Base-by-base conservation (phyloP, 768 basidiomycete species). In the Russula olivacea region DNA sequence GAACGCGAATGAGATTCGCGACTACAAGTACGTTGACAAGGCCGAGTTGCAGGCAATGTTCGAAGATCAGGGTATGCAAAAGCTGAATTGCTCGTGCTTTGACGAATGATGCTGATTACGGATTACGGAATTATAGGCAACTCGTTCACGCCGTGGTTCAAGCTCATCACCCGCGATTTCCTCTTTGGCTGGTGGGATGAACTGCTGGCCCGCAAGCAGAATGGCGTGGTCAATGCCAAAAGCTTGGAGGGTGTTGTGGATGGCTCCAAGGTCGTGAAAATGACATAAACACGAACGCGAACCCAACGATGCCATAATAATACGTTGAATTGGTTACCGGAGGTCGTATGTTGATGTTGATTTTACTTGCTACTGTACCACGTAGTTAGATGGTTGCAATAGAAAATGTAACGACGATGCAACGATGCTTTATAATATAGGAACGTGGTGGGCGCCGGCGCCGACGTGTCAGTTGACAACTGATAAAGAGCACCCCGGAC, bases 101-200 rank as follows among this genome's bases (percentile, higher is more conserved):
- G 49, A n/a, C 21, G 56, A 19, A 21, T 40, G 36, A 21, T 59
- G 30, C 58, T 63, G 36, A 43, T 19, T 50, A 54, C 19, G 38
- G 58, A 6, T 28, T 28, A 28, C 28, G 57, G 14, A 2, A 28
- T 61, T 9, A 6, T 69, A 96, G 93, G 75, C 61, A 91, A 91
- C 73, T 83, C 82, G 2, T 99, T 99, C 74, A 99, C 97, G 8
- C 97, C 97, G 0, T 99, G 97, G 97, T 99, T 99, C 85, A 92
- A 94, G 74, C 85, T 98, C 32, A 98, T 99, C 71, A 94, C 93
- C 2, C 85, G 94, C 4, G 93, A 98, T 73, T 96, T 96, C 75
- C 80, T 99, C 48, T 98, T 95, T 72, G 92, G 91, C 25, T 99
- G 97, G 97, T 99, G 97, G 97, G 93, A 97, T 70, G 87, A 89